These are phyloP conservation scores for Dactylonectria estremocensis DNA, from an alignment of 2,329 filamentous ascomycete genomes.

Conservation along the genomic window DNA sequence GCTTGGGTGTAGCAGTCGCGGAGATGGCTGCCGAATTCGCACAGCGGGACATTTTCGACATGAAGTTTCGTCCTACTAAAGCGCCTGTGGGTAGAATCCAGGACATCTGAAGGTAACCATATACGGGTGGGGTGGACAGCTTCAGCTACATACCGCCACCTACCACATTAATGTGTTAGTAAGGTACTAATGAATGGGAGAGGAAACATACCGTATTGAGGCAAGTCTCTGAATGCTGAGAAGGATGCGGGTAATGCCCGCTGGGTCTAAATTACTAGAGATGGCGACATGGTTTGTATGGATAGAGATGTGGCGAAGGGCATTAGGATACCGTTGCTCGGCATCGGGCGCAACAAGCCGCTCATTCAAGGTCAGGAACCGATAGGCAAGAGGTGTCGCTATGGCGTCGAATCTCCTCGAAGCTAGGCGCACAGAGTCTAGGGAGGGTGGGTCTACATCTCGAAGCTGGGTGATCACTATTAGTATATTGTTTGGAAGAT, in stretches of 20 bases:
- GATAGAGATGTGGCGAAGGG: conserved; percentile 54
- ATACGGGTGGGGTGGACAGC: conserved; percentile 42
- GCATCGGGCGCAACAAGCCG: conserved; percentile 54
- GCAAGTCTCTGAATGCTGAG: conserved; percentile 54
- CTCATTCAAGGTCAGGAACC: conserved; percentile 56
- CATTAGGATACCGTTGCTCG: conserved; percentile 51
- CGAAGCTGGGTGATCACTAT: conserved; percentile 53
- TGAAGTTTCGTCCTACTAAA: conserved; percentile 52
- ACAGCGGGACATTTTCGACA: conserved; percentile 60
- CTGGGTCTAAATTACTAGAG: conserved; percentile 58
- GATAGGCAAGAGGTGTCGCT: conserved; percentile 61
- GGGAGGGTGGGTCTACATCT: conserved; percentile 53
- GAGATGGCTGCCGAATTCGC: conserved; percentile 53
- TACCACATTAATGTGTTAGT: conserved; percentile 41
- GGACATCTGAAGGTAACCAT: conserved; percentile 59
- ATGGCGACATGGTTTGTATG: conserved; percentile 59
- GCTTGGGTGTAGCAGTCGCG: conserved; percentile 55
- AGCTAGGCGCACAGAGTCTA: conserved; percentile 55
- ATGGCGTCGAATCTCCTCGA: conserved; percentile 59
- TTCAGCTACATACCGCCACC: conserved; percentile 58
- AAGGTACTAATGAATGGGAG: background rate
- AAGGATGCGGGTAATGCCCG: conserved; percentile 55
- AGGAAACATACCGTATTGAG: conserved; percentile 56
- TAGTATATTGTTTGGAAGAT: conserved; percentile 28
- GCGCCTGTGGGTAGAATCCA: conserved; percentile 51